phyloP scores from a whole-genome alignment of 768 basidiomycete species.

The Phylloporus sp. region DNA sequence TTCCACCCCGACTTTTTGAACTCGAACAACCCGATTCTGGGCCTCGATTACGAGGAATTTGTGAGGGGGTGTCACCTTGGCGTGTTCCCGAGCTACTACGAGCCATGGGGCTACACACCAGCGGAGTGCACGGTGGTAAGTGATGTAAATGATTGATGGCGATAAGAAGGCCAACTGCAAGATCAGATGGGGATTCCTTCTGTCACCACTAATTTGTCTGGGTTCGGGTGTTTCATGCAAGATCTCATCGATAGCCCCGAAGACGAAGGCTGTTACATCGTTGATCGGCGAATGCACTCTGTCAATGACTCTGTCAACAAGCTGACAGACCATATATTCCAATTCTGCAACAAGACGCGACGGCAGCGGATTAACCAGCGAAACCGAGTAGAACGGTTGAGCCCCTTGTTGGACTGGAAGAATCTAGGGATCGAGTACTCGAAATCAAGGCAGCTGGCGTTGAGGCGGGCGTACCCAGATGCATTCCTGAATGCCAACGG shows the following conservation, averaged over 20 bases:
- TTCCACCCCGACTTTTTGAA: conserved; percentile 99
- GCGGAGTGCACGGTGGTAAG: conserved; percentile 97
- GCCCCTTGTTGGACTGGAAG: conserved; percentile 96
- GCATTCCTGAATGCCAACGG: conserved; percentile 68
- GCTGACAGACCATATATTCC: conserved; percentile 71
- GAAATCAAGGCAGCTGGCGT: conserved; percentile 88
- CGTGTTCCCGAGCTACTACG: conserved; percentile 97
- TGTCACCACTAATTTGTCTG: conserved; percentile 95
- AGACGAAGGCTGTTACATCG: conserved; percentile 95
- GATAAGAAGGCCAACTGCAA: conserved; percentile 8
- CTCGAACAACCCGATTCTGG: conserved; percentile 95
- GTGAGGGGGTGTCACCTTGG: conserved; percentile 97
- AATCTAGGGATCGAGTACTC: conserved; percentile 95
- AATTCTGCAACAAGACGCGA: conserved; percentile 79
- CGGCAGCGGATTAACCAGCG: conserved; percentile 98
- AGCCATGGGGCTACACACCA: conserved; percentile 95
- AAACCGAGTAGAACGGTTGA: conserved; percentile 93
- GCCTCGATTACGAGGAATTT: conserved; percentile 98
- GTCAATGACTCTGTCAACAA: conserved; percentile 90
- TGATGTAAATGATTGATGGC: conserved; percentile 10
- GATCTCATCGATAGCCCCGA: conserved; percentile 93
- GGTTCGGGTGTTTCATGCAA: conserved; percentile 98
- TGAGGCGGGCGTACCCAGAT: conserved; percentile 93
- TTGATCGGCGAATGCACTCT: conserved; percentile 85
- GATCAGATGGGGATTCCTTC: conserved; percentile 93